Base-by-base conservation (phyloP, 306 rosid species). In the Inga oerstediana region DNA sequence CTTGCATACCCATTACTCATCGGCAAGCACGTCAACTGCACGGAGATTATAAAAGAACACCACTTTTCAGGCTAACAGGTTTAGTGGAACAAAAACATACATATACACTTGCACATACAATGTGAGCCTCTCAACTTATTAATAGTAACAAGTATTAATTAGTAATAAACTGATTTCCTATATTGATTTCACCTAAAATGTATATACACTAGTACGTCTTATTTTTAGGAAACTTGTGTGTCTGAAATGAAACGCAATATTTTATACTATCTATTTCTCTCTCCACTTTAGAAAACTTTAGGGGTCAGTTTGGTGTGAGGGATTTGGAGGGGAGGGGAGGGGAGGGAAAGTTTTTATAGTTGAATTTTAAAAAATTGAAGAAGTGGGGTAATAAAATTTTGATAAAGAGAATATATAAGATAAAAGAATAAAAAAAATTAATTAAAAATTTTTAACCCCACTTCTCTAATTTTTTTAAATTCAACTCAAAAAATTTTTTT, bases 1-100 rank as follows among this genome's bases (percentile, higher is more conserved):
- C 84, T 74, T 82, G 59, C 39, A 59, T 79, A 43, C 30, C 67
- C 61, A 82, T 84, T 46, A 37, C 75, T 69, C 76, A 75, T 58
- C n/a, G 41, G 4, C 76, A 62, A 84, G 72, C 75, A 65, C 79
- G 66, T 88, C 82, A 85, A 66, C 90, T 88, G 90, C 90, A 82
- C 4, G 58, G 8, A 59, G 73, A 73, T 20, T 39, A 30, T 11
- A 24, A 24, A 7, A 8, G 8, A 22, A 22, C 0, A 22, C 1
- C 61, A 51, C 10, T 71, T 41, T 19, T 70, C n/a, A 70, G 74
- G 15, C 74, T 70, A 70, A 7, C 10, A 14, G 22, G 20, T 32
- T 4, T 15, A 16, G 4, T 34, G 69, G 16, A 62, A 67, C 16
- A 35, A 11, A 10, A 71, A 43, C 20, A 70, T 19, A 8, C 17